These are phyloP conservation scores for Zygoascus ofunaensis DNA, from an alignment of 805 yeast species.

Conservation along the genomic window DNA sequence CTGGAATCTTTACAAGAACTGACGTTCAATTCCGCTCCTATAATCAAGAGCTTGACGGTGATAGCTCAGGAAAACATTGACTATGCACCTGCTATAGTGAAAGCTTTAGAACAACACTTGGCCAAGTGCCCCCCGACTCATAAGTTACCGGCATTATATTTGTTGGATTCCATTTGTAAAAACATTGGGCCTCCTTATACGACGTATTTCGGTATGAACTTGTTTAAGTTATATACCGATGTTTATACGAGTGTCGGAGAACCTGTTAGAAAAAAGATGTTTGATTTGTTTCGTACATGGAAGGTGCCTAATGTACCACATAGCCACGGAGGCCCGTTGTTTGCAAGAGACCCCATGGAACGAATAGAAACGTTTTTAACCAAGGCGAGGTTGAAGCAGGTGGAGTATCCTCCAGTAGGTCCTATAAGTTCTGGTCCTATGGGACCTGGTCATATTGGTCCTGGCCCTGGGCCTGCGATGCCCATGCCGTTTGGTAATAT, in stretches of 20 bases:
- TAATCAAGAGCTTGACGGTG: conserved; percentile 72
- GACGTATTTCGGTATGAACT: conserved; percentile 58
- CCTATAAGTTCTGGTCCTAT: too few species aligned
- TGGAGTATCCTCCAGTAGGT: conserved; percentile 8
- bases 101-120: conserved; percentile 66
- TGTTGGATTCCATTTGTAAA: conserved; percentile 86
- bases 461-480: neutral
- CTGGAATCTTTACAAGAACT: conserved; percentile 57
- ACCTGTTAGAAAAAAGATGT: conserved; percentile 60
- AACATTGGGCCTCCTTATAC: conserved; percentile 86
- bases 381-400: conserved; percentile 10
- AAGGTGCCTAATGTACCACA: conserved; percentile 44
- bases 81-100: conserved; percentile 67
- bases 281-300: conserved; percentile 83
- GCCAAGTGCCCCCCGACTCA: conserved; percentile 69
- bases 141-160: conserved; percentile 74
- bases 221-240: conserved; percentile 61
- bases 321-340: conserved; percentile 57
- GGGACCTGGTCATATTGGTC: neutral
- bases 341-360: conserved; percentile 59
- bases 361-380: conserved; percentile 63
- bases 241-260: conserved; percentile 77
- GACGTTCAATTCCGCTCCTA: conserved; percentile 83
- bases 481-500: too few species aligned
- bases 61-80: conserved; percentile 79